Evolutionary conservation across 164 flowering plant genomes (phyloP), one percentile per base, ranked within the genome.

Genomic region (Nymphaea colorata): DNA sequence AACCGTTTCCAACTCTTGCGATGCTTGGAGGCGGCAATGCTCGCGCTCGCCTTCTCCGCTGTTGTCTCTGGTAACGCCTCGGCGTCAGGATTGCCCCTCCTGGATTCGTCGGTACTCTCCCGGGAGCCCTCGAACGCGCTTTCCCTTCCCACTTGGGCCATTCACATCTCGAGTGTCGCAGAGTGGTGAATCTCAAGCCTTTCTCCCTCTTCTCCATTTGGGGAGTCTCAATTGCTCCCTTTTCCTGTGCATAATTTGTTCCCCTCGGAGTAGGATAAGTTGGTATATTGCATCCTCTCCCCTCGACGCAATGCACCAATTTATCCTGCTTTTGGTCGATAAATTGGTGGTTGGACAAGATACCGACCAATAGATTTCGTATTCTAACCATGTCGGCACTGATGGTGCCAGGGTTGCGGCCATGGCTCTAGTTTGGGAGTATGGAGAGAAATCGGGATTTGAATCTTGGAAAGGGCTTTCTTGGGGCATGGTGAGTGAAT

Each of bases 391-490:
- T 25, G 36, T 25, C 36, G 36, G 36, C 36, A 25, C 15, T 51
- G 14, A 0, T 51, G 57, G 12, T 51, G 57, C 57, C 75, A 94
- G 99, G 99, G 75, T 88, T 68, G 80, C 82, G 36, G 96, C 96
- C 17, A 91, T 91, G 97, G 85, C 71, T 63, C 84, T 90, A 87
- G 96, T 94, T 64, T 91, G 97, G 99, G 85, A 87, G 73, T 91
- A 94, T 75, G 97, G 93, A 55, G 92, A 94, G 74, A 82, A 78
- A 71, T 77, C 92, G 66, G 96, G 96, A 4, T 73, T 68, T 80
- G 87, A 90, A 70, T 76, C 97, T 65, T 91, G 99, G 99, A 91
- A 94, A 76, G 97, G 99, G 60, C 90, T 94, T 10, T 86, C 96
- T 45, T 94, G 97, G 99, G 99, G 96, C 53, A 94, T 90, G 97